phyloP scores from a whole-genome alignment of 441 rosid species.

The Syzygium syzygioides region DNA sequence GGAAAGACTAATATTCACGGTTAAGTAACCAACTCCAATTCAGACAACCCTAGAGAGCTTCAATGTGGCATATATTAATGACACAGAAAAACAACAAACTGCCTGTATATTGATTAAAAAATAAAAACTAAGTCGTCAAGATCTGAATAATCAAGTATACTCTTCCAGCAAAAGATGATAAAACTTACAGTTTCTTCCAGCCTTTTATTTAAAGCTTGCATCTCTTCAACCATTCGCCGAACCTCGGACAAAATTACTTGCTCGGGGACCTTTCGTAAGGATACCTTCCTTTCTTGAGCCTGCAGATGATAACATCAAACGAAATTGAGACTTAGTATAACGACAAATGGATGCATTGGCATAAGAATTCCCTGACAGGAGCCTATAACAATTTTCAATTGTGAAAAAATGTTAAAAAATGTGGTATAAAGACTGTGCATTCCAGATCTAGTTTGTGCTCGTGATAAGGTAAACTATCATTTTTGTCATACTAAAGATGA shows the following conservation, averaged over 20 bases:
- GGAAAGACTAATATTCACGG: not conserved
- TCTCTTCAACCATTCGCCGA: slow-evolving; percentile 84
- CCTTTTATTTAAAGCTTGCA: slow-evolving; percentile 63
- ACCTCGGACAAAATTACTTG: slow-evolving; percentile 60
- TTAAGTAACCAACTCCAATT: not conserved
- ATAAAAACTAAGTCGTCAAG: not conserved
- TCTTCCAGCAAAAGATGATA: not conserved
- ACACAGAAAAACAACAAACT: not conserved
- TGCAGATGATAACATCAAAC: slow-evolving; percentile 17
- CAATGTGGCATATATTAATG: not conserved
- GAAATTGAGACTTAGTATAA: not conserved
- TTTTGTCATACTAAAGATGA: not conserved
- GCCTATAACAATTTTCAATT: not conserved
- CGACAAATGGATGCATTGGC: not conserved
- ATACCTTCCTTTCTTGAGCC: slow-evolving; percentile 57
- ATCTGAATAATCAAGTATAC: not conserved
- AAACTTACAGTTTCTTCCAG: slow-evolving; percentile 55
- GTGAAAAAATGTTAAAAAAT: not conserved
- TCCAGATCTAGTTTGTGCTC: not conserved
- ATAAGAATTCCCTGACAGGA: not conserved
- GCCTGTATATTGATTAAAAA: not conserved
- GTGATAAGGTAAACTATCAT: not conserved
- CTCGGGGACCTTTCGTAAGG: slow-evolving; percentile 53
- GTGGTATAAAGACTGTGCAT: not conserved
- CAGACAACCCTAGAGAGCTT: not conserved